Evolutionary conservation across 257 asterid genomes (phyloP).

Genomic region (Scutellaria baicalensis): DNA sequence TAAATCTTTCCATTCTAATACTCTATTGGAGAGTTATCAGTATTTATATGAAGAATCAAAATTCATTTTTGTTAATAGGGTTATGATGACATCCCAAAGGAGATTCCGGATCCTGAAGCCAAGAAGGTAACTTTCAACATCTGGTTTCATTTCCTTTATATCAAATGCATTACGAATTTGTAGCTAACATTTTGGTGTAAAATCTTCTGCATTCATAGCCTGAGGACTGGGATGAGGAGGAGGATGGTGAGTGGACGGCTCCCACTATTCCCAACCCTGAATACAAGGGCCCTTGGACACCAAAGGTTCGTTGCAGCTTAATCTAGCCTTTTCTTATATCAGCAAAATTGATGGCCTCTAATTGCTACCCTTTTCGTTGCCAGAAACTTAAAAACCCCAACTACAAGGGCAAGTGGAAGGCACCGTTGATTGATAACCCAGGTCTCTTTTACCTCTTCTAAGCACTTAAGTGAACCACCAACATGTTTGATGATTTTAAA

Average conservation of each 20-base stretch:
- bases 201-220: slow-evolving; percentile 40
- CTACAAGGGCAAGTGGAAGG: slow-evolving; percentile 90
- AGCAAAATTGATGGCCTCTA: not conserved
- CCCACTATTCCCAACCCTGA: slow-evolving; percentile 90
- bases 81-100: slow-evolving; percentile 82
- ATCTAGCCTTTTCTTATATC: not conserved
- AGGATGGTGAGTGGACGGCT: slow-evolving; percentile 90
- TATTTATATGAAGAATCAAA: too few relatives aligned
- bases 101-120: slow-evolving; percentile 74
- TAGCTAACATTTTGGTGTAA: not conserved
- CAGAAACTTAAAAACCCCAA: slow-evolving; percentile 81
- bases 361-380: not conserved
- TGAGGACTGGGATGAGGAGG: slow-evolving; percentile 93
- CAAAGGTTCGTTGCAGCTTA: slow-evolving; percentile 45
- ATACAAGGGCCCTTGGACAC: slow-evolving; percentile 85
- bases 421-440: slow-evolving; percentile 84
- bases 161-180: not conserved
- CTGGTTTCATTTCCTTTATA: not conserved
- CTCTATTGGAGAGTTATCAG: too few relatives aligned
- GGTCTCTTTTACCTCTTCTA: slow-evolving; percentile 29
- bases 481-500: not conserved
- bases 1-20: too few relatives aligned
- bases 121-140: slow-evolving; percentile 48
- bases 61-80: slow-evolving; percentile 33
- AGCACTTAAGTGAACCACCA: not conserved